phyloP scores from a whole-genome alignment of 1,139 yeast genomes.

The Eremothecium gossypii region DNA sequence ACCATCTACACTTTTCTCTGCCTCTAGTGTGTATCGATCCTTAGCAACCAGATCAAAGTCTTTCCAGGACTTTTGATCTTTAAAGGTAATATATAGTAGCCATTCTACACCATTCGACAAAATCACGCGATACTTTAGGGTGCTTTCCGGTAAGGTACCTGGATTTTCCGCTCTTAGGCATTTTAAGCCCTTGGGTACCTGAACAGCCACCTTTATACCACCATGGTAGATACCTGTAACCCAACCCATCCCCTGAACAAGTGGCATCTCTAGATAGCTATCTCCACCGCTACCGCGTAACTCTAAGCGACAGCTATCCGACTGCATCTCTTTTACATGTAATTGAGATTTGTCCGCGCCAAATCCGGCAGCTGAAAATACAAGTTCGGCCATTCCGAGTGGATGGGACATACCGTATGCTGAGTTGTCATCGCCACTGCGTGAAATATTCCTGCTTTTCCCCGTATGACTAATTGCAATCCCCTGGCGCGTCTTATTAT shows the following conservation, averaged over 20 bases:
- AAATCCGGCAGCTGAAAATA: constrained; percentile 44
- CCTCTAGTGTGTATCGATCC: constrained; percentile 35
- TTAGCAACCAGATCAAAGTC: constrained; percentile 20
- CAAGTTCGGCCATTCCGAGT: constrained; percentile 40
- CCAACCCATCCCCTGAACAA: constrained; percentile 74
- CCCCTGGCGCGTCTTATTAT: constrained; percentile 41
- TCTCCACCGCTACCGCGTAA: constrained; percentile 33
- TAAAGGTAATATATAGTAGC: constrained; percentile 47
- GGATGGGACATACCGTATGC: constrained; percentile 48
- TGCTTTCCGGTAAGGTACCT: constrained; percentile 32
- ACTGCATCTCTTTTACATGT: constrained; percentile 42
- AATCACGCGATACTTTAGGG: constrained; percentile 48
- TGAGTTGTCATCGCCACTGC: constrained; percentile 19
- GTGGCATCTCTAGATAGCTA: constrained; percentile 33
- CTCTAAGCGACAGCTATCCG: constrained; percentile 47
- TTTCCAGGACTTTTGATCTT: constrained; percentile 32
- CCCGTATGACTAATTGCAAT: constrained; percentile 53
- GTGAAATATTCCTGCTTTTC: constrained; percentile 34
- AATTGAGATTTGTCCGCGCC: constrained; percentile 22
- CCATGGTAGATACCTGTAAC: constrained; percentile 58
- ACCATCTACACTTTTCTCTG: constrained; percentile 41
- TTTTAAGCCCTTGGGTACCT: constrained; percentile 45
- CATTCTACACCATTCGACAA: constrained; percentile 45
- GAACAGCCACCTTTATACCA: constrained; percentile 43
- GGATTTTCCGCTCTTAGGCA: constrained; percentile 39